A percentile compares a stretch with the other conserved stretches of the same genome.
Conservation (phyloP, 2,329 filamentous ascomycete species). For the Metarhizium rileyi region DNA sequence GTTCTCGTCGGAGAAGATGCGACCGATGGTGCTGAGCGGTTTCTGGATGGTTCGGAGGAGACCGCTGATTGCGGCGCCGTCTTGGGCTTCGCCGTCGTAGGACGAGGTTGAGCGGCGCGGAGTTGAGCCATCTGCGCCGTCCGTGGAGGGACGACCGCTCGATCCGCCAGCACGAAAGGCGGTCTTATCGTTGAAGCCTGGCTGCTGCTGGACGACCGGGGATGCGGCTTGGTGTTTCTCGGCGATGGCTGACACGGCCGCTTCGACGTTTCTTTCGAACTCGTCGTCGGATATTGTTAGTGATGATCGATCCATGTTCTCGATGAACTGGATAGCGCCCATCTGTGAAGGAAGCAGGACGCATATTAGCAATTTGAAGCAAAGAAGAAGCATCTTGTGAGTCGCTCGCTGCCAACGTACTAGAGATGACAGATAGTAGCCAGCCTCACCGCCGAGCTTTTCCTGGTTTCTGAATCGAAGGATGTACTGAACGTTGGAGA, state of each 20-base stretch:
- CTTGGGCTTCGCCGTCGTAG: slow-evolving; percentile 48
- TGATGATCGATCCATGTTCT: slow-evolving; percentile 88
- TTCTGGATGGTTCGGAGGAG: slow-evolving; percentile 84
- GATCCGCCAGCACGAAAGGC: slow-evolving; percentile 15
- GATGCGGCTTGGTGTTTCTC: slow-evolving; percentile 64
- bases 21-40: slow-evolving; percentile 81
- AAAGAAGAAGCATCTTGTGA: neutral
- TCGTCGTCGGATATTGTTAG: slow-evolving; percentile 91
- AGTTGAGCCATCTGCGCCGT: slow-evolving; percentile 22
- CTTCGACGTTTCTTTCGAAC: slow-evolving; percentile 93
- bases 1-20: slow-evolving; percentile 75
- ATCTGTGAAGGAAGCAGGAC: slow-evolving; percentile 40
- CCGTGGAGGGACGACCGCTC: slow-evolving; percentile 32
- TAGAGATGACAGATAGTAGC: slow-evolving; percentile 93
- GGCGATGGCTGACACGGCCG: slow-evolving; percentile 88
- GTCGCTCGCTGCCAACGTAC: slow-evolving; percentile 31
- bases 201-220: slow-evolving; percentile 29
- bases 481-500: slow-evolving; percentile 98
- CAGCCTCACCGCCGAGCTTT: slow-evolving; percentile 92
- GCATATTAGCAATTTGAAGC: neutral
- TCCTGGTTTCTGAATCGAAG: slow-evolving; percentile 94
- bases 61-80: slow-evolving; percentile 73
- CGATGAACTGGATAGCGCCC: slow-evolving; percentile 93
- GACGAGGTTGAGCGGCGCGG: slow-evolving; percentile 47
- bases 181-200: slow-evolving; percentile 36